phyloP scores from a whole-genome alignment of 495 filamentous ascomycete genomes.

The Lophiostoma macrostomum region DNA sequence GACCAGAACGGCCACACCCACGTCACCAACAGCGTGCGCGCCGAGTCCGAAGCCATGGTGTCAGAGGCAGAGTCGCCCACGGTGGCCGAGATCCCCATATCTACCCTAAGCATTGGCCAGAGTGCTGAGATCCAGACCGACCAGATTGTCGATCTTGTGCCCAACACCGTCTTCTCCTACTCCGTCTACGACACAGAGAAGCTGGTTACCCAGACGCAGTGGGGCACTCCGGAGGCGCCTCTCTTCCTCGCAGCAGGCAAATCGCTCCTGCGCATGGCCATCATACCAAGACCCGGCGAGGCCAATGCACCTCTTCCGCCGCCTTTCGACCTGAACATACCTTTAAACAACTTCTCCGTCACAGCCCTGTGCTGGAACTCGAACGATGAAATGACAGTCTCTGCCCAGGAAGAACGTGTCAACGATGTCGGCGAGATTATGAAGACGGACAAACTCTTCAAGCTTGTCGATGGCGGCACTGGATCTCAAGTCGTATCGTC shows the following conservation, averaged over 20 bases:
- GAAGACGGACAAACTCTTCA: constrained; percentile 24
- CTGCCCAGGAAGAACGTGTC: constrained; percentile 17
- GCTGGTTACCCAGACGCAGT: constrained; percentile 16
- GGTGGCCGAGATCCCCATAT: constrained; percentile 27
- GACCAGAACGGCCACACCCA: constrained; percentile 31
- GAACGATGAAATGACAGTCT: constrained; percentile 7
- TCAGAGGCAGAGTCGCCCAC: constrained; percentile 36
- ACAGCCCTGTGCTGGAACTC: constrained; percentile 27
- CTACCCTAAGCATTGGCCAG: constrained; percentile 31
- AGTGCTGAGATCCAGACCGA: constrained; percentile 32
- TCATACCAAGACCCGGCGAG: too few relatives aligned
- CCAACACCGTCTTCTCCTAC: constrained; percentile 8
- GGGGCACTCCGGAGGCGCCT: constrained; percentile 4
- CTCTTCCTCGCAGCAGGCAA: constrained; percentile 26
- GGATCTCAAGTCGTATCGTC: constrained; percentile 24
- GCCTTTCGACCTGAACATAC: constrained; percentile 1
- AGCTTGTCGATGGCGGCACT: constrained; percentile 12
- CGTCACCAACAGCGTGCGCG: constrained; percentile 26
- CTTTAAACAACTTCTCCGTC: constrained; percentile 18
- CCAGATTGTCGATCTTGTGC: constrained; percentile 13
- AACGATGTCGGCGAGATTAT: constrained; percentile 28
- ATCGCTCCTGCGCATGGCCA: constrained; percentile 16
- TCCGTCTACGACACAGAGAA: constrained; percentile 2
- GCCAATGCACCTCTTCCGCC: too few relatives aligned
- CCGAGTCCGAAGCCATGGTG: constrained; percentile 28